Evolutionary conservation across 805 yeast species (phyloP).

Genomic region (Kregervanrija fluxuum): DNA sequence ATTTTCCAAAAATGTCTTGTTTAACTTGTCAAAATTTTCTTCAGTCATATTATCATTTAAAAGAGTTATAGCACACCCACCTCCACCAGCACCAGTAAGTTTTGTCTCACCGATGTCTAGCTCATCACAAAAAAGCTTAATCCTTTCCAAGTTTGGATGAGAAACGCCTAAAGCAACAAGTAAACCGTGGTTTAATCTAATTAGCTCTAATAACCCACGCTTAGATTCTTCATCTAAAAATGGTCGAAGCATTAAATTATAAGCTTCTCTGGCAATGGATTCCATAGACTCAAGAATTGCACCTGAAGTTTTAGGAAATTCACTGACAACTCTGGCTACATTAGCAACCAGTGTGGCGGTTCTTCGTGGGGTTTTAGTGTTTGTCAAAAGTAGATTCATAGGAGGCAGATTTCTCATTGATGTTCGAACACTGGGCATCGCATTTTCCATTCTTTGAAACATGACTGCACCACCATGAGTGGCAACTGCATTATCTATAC

Average conservation of each 20-base stretch:
- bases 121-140: slow-evolving; percentile 60
- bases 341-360: slow-evolving; percentile 78
- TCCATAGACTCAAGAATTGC: slow-evolving; percentile 73
- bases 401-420: slow-evolving; percentile 70
- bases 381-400: slow-evolving; percentile 66
- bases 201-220: slow-evolving; percentile 47
- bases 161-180: slow-evolving; percentile 83
- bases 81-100: slow-evolving; percentile 98
- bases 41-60: slow-evolving; percentile 39
- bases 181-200: slow-evolving; percentile 81
- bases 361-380: slow-evolving; percentile 80
- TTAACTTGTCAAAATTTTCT: slow-evolving; percentile 29
- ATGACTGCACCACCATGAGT: slow-evolving; percentile 93
- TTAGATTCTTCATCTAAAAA: slow-evolving; percentile 35
- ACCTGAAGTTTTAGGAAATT: slow-evolving; percentile 47
- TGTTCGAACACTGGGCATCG: slow-evolving; percentile 56
- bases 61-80: slow-evolving; percentile 94
- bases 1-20: slow-evolving; percentile 29
- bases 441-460: slow-evolving; percentile 59
- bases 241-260: slow-evolving; percentile 51
- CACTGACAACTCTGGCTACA: slow-evolving; percentile 51
- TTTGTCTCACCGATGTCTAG: slow-evolving; percentile 76
- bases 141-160: slow-evolving; percentile 81
- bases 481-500: slow-evolving; percentile 94
- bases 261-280: slow-evolving; percentile 64